Conservation (phyloP, 345 rosid genomes). For the Eucalyptus marginata region DNA sequence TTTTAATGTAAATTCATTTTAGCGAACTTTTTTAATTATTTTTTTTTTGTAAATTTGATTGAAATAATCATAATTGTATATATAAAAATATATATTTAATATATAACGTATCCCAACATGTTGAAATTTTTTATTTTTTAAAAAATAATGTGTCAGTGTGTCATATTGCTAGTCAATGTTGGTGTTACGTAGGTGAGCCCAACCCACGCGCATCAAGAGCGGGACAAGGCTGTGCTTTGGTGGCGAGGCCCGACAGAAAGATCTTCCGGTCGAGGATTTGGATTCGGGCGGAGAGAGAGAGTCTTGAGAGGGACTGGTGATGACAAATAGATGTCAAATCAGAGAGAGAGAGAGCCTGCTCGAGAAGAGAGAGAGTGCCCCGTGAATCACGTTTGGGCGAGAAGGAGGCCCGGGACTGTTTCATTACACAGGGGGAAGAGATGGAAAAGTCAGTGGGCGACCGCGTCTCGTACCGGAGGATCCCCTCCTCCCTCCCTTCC, state of each 20-base stretch:
- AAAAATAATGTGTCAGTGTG: rapidly evolving
- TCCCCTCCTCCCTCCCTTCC: neutral
- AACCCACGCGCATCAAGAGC: neutral
- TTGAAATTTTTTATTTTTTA: rapidly evolving
- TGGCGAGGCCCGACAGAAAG: neutral
- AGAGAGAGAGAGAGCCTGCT: neutral
- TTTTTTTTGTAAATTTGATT: no score
- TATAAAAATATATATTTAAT: no score
- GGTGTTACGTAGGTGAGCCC: rapidly evolving
- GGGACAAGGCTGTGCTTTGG: neutral
- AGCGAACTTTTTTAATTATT: no score
- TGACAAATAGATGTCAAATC: neutral
- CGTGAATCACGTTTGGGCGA: neutral
- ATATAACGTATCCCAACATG: rapidly evolving
- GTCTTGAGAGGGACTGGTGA: neutral
- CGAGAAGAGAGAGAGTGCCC: neutral
- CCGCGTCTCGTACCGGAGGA: neutral
- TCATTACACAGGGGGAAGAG: neutral
- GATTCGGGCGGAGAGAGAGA: neutral
- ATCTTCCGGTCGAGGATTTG: neutral
- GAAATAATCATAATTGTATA: no score
- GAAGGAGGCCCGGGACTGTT: neutral
- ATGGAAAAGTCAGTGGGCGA: neutral
- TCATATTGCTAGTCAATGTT: rapidly evolving
- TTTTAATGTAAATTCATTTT: no score